Conservation (phyloP, 2,329 filamentous ascomycete species). For the Beauveria asiatica region DNA sequence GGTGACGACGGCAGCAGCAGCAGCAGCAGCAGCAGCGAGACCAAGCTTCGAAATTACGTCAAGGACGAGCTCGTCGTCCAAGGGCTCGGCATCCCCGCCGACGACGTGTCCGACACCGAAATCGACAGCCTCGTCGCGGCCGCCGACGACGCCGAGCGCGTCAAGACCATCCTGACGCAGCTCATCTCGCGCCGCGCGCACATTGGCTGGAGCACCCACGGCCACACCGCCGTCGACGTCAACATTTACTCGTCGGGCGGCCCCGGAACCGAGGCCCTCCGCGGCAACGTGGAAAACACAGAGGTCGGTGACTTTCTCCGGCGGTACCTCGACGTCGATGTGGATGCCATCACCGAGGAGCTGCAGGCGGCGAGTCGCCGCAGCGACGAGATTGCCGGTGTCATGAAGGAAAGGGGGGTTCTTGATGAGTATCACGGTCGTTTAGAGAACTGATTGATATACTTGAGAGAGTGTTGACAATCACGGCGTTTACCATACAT, state of each 20-base stretch:
- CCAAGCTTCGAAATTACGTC: slow-evolving; percentile 53
- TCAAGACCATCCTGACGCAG: slow-evolving; percentile 59
- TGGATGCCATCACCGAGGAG: slow-evolving; percentile 68
- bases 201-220: slow-evolving; percentile 89
- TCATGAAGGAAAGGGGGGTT: background rate
- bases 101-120: slow-evolving; percentile 63
- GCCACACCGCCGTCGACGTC: slow-evolving; percentile 88
- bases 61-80: slow-evolving; percentile 56
- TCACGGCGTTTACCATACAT: background rate
- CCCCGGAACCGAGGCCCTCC: slow-evolving; percentile 52
- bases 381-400: slow-evolving; percentile 2
- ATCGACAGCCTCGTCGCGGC: slow-evolving; percentile 54
- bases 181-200: slow-evolving; percentile 84
- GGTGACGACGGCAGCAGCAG: slow-evolving; percentile 19
- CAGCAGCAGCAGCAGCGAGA: slow-evolving; percentile 15
- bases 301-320: slow-evolving; percentile 79
- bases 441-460: background rate
- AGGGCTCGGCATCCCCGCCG: slow-evolving; percentile 60
- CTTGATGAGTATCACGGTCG: slow-evolving; percentile 6
- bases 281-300: slow-evolving; percentile 91
- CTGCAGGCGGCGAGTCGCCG: slow-evolving; percentile 46
- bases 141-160: slow-evolving; percentile 45
- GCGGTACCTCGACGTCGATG: slow-evolving; percentile 70
- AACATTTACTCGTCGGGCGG: slow-evolving; percentile 85
- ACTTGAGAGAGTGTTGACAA: no score